Conservation (phyloP, 2,329 filamentous ascomycete genomes). For the Colletotrichum destructivum region DNA sequence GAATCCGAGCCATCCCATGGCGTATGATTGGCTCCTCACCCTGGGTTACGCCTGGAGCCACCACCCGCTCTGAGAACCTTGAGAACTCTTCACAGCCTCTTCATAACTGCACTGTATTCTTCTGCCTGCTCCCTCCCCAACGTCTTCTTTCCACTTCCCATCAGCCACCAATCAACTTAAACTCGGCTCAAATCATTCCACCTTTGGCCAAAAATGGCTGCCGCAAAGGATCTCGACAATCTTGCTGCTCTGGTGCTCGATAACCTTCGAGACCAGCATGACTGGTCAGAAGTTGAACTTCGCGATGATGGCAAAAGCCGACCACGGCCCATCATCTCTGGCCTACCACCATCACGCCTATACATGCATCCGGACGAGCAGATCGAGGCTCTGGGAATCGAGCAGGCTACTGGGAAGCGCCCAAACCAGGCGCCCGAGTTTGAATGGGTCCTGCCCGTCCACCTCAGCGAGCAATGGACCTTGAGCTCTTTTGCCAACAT, state of each 20-base stretch:
- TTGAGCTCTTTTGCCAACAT: conserved; percentile 76
- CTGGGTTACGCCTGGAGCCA: not conserved
- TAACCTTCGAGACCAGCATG: conserved; percentile 83
- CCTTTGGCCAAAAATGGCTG: conserved; percentile 10
- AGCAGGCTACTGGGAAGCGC: conserved; percentile 62
- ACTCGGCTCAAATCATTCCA: not conserved
- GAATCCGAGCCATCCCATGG: not conserved
- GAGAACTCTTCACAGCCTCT: conserved; percentile 23
- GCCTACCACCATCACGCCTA: conserved; percentile 79
- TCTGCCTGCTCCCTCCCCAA: not conserved
- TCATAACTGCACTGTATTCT: not conserved
- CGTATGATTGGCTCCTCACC: not conserved
- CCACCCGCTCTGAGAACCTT: conserved; percentile 21
- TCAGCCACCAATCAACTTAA: not conserved
- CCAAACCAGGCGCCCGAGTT: conserved; percentile 68
- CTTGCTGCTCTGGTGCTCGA: conserved; percentile 69
- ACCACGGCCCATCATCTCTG: conserved; percentile 77
- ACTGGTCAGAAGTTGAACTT: conserved; percentile 76
- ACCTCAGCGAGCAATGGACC: conserved; percentile 81
- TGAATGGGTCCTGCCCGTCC: conserved; percentile 85
- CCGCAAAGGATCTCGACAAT: conserved; percentile 27
- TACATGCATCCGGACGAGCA: conserved; percentile 90
- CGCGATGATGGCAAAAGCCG: conserved; percentile 60
- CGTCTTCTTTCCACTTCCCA: not conserved
- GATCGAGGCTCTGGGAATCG: conserved; percentile 77